Evolutionary conservation across 805 yeast genomes (phyloP), one percentile per base, ranked within the genome.

Genomic region (Saccharomycopsis synnaedendra): DNA sequence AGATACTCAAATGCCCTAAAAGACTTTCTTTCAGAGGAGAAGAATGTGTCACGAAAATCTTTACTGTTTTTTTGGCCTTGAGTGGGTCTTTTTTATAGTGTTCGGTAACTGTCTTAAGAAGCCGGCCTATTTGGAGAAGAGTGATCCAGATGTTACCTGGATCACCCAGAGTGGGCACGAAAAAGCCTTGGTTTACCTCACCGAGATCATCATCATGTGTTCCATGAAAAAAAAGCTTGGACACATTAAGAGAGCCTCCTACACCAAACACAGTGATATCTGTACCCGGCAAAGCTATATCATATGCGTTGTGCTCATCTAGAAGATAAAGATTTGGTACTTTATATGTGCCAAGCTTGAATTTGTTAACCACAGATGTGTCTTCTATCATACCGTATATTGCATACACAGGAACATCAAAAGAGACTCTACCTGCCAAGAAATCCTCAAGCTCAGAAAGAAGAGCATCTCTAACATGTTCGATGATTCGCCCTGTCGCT

Each of bases 331-430:
- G 63, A 58, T 85, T 85, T 10, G 76, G 75, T 3, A 84, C 69
- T 2, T 53, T 46, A 53, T 76, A 72, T 8, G 67, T 63, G 3
- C 82, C 82, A 46, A 66, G 61, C 47, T 79, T 70, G 60, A 84
- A 75, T 64, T 75, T 76, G 54, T 79, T 75, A 40, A 84, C 63
- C 28, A 85, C 85, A 3, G 71, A 58, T 1, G 85, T 77, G 59
- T 84, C 94, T 59, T 84, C 94, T 48, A 80, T 69, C 60, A 82
- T 80, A 0, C 93, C 93, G 56, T 75, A 80, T n/a, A 81, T 76
- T 3, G 89, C 77, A 64, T 84, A 85, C 1, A 85, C 85, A 0
- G 94, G 93, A 3, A 72, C 75, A 38, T 62, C 62, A 55, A 74
- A 68, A 50, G 42, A 54, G 44, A 59, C 57, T 42, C 64, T 64